Base-by-base conservation (phyloP, 1,284 basidiomycete species). In the Apiotrichum akiyoshidainum region DNA sequence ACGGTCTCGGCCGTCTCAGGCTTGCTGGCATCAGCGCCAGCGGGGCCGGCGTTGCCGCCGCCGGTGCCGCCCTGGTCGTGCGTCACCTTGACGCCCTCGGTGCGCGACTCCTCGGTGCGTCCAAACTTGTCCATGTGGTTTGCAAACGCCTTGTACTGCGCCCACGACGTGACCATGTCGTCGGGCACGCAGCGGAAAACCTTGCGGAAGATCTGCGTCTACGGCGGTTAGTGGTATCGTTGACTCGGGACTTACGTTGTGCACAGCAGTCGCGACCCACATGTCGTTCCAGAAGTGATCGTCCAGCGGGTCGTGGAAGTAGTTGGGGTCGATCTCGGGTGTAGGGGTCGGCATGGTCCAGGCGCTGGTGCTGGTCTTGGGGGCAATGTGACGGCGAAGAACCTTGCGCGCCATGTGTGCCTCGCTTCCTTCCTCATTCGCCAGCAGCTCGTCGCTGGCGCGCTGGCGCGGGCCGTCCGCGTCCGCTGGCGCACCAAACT, bases 181-280 rank as follows among this genome's bases (percentile, higher is more conserved):
- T 96, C 93, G 5, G 93, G 93, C 65, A 92, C 81, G 50, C 89
- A 87, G 69, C 92, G 87, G 80, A 97, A 97, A 1, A 96, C 92
- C 74, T 90, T 93, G 57, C 92, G 86, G 79, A 85, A 95, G 63
- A 95, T 91, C 74, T 94, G 90, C 60, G 93, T 97, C 48, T 50
- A 21, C 1, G n/a, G 21, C n/a, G 6, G 47, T 48, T 22, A 48
- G 47, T 21, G 2, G 1, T 11, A 35, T 2, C 16, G 5, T 31
- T 35, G 13, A 19, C 47, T 9, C 17, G 13, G 34, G 34, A 50
- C 48, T 50, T 19, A 50, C 48, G 71, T 94, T 95, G 69, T 90
- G 86, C 47, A 85, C 84, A 2, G 91, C 90, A 54, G 84, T 85
- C 6, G 90, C 86, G 7, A 90, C 82, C 93, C 94, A 97, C 46